Percentiles rank a stretch among this genome's conserved stretches.
phyloP scores from a whole-genome alignment of 1,284 basidiomycete genomes.

The Apiotrichum mycotoxinovorans region DNA sequence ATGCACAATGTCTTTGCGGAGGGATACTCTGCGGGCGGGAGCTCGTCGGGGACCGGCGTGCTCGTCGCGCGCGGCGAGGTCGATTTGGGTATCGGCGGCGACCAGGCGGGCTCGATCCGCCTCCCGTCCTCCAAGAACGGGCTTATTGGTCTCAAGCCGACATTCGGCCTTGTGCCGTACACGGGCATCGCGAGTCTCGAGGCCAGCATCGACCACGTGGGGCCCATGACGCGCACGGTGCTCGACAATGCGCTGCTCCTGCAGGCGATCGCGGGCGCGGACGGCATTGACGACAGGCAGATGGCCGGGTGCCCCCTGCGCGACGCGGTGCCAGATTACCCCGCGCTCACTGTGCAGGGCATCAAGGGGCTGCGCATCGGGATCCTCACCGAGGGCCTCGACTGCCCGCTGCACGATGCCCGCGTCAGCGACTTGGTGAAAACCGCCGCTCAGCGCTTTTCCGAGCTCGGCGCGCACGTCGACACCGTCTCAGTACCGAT shows the following conservation, averaged over 20 bases:
- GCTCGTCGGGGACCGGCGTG: conserved; percentile 54
- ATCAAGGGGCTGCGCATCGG: conserved; percentile 51
- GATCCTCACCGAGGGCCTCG: conserved; percentile 52
- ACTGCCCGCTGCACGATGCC: conserved; percentile 38
- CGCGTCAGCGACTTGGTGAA: conserved; percentile 19
- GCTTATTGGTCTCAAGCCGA: conserved; percentile 56
- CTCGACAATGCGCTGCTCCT: conserved; percentile 54
- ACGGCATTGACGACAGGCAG: conserved; percentile 55
- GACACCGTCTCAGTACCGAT: conserved; percentile 22
- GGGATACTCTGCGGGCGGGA: conserved; percentile 54
- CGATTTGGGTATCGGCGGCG: conserved; percentile 56
- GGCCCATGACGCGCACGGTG: conserved; percentile 46
- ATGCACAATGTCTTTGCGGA: conserved; percentile 54
- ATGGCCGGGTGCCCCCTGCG: conserved; percentile 53
- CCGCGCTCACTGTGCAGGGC: conserved; percentile 26
- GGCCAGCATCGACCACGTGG: conserved; percentile 50
- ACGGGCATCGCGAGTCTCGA: conserved; percentile 54
- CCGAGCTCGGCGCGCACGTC: conserved; percentile 19
- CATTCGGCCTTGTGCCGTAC: conserved; percentile 56
- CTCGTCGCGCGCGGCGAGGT: conserved; percentile 52
- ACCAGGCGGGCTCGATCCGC: conserved; percentile 54
- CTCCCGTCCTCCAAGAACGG: conserved; percentile 54
- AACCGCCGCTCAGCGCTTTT: conserved; percentile 13
- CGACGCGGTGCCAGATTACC: conserved; percentile 50
- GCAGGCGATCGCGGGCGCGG: conserved; percentile 54